phyloP scores from a whole-genome alignment of 768 basidiomycete species.

The Rhodocollybia butyracea region DNA sequence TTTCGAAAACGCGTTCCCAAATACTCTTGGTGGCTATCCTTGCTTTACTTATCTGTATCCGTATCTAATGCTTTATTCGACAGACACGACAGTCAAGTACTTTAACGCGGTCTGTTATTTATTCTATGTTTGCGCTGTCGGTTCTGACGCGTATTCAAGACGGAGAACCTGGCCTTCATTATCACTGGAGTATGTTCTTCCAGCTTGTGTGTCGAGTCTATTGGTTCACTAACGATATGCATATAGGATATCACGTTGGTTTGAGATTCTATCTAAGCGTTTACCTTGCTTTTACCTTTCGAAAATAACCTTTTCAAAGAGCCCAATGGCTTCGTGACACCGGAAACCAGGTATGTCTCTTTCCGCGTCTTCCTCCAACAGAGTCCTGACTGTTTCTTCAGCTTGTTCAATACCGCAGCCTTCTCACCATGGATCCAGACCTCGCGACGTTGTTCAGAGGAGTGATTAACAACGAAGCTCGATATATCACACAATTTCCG shows the following conservation, averaged over 20 bases:
- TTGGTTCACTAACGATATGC: background rate
- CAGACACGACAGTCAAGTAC: slow-evolving; percentile 80
- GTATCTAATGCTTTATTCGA: no score
- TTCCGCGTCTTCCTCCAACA: no score
- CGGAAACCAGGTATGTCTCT: slow-evolving; percentile 65
- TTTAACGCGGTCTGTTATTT: slow-evolving; percentile 48
- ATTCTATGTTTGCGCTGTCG: background rate
- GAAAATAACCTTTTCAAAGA: slow-evolving; percentile 17
- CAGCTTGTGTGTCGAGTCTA: background rate
- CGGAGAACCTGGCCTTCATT: slow-evolving; percentile 72
- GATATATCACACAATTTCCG: slow-evolving; percentile 68
- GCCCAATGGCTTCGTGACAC: slow-evolving; percentile 86
- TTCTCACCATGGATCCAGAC: slow-evolving; percentile 54
- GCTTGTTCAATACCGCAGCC: slow-evolving; percentile 67
- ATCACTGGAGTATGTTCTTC: slow-evolving; percentile 62
- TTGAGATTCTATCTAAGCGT: no score
- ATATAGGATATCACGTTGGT: slow-evolving; percentile 70
- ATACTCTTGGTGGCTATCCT: slow-evolving; percentile 59
- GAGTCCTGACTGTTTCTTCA: no score
- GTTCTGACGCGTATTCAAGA: slow-evolving; percentile 25
- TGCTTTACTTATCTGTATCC: background rate
- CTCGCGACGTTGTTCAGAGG: slow-evolving; percentile 69
- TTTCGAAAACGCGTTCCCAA: slow-evolving; percentile 82
- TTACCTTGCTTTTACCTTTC: background rate
- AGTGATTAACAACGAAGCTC: slow-evolving; percentile 80